Percentiles rank a stretch among this genome's conserved stretches.
Evolutionary conservation across 345 rosid species (phyloP).

Genomic region (Hirschfeldia incana): DNA sequence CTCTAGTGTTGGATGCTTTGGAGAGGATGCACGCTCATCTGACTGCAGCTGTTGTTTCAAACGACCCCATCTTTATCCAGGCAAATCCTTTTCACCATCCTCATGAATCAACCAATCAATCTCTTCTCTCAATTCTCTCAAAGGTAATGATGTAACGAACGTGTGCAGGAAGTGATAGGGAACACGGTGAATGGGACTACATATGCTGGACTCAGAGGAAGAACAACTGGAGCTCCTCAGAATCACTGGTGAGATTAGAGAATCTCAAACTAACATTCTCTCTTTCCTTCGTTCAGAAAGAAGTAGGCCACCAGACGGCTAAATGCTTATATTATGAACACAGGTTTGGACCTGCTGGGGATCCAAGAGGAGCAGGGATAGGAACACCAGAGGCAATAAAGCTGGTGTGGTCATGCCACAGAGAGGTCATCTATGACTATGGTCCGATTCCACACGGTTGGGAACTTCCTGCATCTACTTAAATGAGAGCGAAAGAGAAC

Average conservation of each 20-base stretch:
- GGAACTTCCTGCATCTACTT: conserved; percentile 83
- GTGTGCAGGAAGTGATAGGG: conserved; percentile 80
- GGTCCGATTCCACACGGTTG: conserved; percentile 81
- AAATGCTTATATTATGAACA: background rate
- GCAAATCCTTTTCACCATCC: conserved; percentile 41
- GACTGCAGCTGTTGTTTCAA: conserved; percentile 96
- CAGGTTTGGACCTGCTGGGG: conserved; percentile 99
- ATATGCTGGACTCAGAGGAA: conserved; percentile 90
- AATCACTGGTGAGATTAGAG: conserved; percentile 73
- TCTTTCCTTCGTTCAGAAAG: background rate
- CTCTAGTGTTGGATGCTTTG: conserved; percentile 74
- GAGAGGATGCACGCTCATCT: conserved; percentile 97
- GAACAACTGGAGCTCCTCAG: conserved; percentile 99
- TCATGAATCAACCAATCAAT: background rate
- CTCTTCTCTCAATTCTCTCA: background rate
- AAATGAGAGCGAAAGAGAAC: conserved; percentile 17
- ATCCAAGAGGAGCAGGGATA: conserved; percentile 98
- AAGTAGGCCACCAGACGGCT: background rate
- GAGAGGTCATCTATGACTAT: conserved; percentile 84
- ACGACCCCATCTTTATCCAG: conserved; percentile 85
- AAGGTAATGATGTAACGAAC: conserved; percentile 10
- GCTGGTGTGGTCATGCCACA: conserved; percentile 97
- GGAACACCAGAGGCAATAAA: conserved; percentile 98
- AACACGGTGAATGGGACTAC: conserved; percentile 92
- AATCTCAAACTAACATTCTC: background rate